These are phyloP conservation scores for Haematococcus sp. DNA, from an alignment of 139 green algal species.

Conservation along the genomic window DNA sequence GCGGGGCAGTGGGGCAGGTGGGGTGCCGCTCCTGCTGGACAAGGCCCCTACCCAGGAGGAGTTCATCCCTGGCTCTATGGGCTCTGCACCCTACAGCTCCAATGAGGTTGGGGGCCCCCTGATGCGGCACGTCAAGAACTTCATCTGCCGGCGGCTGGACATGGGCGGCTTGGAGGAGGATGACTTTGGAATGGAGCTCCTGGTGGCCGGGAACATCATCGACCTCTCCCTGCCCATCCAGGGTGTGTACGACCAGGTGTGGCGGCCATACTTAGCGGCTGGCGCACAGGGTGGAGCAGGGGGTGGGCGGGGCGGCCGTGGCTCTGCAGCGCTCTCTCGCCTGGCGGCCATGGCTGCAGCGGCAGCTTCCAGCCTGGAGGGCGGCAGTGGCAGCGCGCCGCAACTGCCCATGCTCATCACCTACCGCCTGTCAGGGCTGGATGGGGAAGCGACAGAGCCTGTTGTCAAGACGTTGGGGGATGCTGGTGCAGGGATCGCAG, in stretches of 20 bases:
- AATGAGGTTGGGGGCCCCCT: slow-evolving; percentile 30
- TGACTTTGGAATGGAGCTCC: slow-evolving; percentile 73
- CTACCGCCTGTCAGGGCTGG: slow-evolving; percentile 60
- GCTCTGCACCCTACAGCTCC: slow-evolving; percentile 2
- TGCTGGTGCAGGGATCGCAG: slow-evolving; percentile 5
- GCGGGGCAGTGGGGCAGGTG: too few species aligned
- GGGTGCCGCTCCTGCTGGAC: slow-evolving; percentile 44
- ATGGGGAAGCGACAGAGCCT: slow-evolving; percentile 69
- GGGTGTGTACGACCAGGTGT: slow-evolving; percentile 49
- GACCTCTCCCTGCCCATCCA: slow-evolving; percentile 46
- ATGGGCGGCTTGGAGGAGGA: slow-evolving; percentile 64
- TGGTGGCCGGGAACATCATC: slow-evolving; percentile 57
- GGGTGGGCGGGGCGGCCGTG: neutral
- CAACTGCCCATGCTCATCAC: slow-evolving; percentile 54
- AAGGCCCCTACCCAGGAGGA: slow-evolving; percentile 69
- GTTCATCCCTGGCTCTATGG: slow-evolving; percentile 49
- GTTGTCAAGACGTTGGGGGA: slow-evolving; percentile 51
- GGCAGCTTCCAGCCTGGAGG: neutral
- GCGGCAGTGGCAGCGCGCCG: neutral
- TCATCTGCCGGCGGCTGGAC: slow-evolving; percentile 59
- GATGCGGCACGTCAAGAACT: slow-evolving; percentile 72
- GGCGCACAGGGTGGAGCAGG: neutral
- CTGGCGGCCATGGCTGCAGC: slow-evolving; percentile 16
- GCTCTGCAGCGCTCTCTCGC: neutral
- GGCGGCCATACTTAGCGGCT: neutral